Evolutionary conservation across 768 basidiomycete genomes (phyloP).

Genomic region (Harrya chromipes): DNA sequence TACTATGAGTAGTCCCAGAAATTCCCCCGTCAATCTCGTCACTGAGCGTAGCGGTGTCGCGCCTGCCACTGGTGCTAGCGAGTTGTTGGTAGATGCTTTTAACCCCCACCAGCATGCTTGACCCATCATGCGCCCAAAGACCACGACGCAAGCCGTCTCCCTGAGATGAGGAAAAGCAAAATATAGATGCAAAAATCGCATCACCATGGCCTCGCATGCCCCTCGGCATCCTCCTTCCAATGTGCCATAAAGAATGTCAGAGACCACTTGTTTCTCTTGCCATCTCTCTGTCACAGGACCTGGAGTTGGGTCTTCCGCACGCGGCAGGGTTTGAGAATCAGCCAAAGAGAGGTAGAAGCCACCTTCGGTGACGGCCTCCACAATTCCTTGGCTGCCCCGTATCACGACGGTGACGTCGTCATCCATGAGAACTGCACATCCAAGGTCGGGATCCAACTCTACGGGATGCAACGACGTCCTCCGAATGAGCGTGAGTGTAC

Average conservation of each 20-base stretch:
- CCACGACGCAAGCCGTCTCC: neutral
- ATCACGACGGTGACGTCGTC: conserved; percentile 14
- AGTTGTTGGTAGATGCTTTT: conserved; percentile 5
- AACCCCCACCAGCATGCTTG: conserved; percentile 13
- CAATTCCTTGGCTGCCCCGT: conserved; percentile 12
- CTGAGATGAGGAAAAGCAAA: conserved; percentile 5
- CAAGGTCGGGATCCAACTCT: conserved; percentile 7
- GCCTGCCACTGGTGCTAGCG: neutral
- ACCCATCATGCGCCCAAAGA: conserved; percentile 7
- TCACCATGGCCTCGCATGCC: conserved; percentile 11
- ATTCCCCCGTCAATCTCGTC: conserved; percentile 7
- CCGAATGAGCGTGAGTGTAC: conserved; percentile 15
- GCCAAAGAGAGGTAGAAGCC: conserved; percentile 20
- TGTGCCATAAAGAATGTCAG: conserved; percentile 5
- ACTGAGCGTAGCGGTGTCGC: conserved; percentile 7
- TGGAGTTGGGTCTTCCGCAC: neutral
- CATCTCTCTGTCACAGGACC: neutral
- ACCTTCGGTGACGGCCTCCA: conserved; percentile 18
- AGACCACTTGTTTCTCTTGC: conserved; percentile 9
- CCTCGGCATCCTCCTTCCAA: conserved; percentile 17
- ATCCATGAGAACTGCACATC: conserved; percentile 20
- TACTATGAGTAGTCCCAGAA: conserved; percentile 8
- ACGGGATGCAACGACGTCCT: conserved; percentile 6
- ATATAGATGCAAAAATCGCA: conserved; percentile 11
- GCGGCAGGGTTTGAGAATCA: neutral